Base-by-base conservation (phyloP, 2,329 filamentous ascomycete genomes). In the Colletotrichum sp. region DNA sequence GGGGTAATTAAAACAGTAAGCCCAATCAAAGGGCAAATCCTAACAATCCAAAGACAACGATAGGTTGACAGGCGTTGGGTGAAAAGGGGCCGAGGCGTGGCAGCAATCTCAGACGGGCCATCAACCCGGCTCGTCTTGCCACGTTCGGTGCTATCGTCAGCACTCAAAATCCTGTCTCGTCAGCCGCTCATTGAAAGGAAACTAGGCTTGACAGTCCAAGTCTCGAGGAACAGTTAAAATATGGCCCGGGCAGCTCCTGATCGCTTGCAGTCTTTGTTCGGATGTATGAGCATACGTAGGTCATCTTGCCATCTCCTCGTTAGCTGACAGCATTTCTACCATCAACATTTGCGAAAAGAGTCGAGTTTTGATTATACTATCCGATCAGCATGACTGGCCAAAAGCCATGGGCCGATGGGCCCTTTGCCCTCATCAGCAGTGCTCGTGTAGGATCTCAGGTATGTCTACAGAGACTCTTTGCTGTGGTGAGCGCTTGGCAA, bases 341-440 rank as follows among this genome's bases (percentile, higher is more conserved):
- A 24, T 16, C 16, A 60, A 60, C 26, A n/a, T 16, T 18, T 60
- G 26, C 24, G 24, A 7, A 13, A 60, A 60, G 36, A 60, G 28
- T 30, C 10, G 13, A 30, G 7, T 16, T 21, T 32, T 30, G n/a
- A 18, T 57, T n/a, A 26, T 21, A 43, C 28, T 15, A n/a, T 30
- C 30, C 18, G 10, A 32, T 32, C 48, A 28, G 7, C 64, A 75
- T 75, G 73, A 32, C 70, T 13, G 18, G 21, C 3, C 32, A 63
- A 5, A 82, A 81, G 63, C 77, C 77, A 5, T 85, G 83, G 83
- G 83, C 80, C 5, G 82, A 85, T 21, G 80, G 80, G n/a, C 83
- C 83, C 0, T 84, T 83, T 55, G 71, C 79, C 28, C 79, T 85
- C 60, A 81, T 85, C 57, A 77, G 79, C 24, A 72, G 78, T 16